Percentiles rank a stretch among this genome's conserved stretches.
These are phyloP conservation scores for Lactifluus hygrophoroides DNA, from an alignment of 768 basidiomycete genomes.

Conservation along the genomic window DNA sequence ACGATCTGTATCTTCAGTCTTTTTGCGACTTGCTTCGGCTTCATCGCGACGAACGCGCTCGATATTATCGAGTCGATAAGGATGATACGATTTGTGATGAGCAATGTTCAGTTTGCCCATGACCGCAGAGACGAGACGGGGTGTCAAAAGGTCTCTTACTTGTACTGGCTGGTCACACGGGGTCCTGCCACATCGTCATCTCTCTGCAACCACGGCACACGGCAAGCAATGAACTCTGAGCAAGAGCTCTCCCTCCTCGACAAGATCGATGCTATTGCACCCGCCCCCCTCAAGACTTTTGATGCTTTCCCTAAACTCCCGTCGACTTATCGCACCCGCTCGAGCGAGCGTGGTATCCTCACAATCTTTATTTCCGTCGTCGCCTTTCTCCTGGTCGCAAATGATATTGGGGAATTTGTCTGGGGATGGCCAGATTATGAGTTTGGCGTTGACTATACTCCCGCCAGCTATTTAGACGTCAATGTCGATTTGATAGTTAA, in stretches of 20 bases:
- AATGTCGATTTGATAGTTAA: constrained; percentile 91
- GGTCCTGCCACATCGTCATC: constrained; percentile 8
- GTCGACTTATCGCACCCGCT: constrained; percentile 29
- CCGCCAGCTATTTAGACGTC: constrained; percentile 58
- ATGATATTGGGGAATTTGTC: constrained; percentile 84
- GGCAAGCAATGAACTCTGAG: constrained; percentile 40
- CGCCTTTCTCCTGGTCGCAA: constrained; percentile 68
- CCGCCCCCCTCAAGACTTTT: constrained; percentile 27
- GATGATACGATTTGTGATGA: constrained; percentile 87
- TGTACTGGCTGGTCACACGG: not conserved
- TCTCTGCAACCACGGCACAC: constrained; percentile 22
- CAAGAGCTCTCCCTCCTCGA: constrained; percentile 19
- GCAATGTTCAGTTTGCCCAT: constrained; percentile 89
- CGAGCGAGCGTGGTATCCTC: constrained; percentile 17
- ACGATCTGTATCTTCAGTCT: constrained; percentile 61
- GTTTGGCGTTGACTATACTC: constrained; percentile 73
- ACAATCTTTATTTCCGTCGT: constrained; percentile 59
- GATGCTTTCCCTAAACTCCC: constrained; percentile 35
- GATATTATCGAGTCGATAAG: constrained; percentile 78
- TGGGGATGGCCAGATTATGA: constrained; percentile 91
- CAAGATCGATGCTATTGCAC: constrained; percentile 25
- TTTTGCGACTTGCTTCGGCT: constrained; percentile 61
- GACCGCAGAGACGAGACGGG: not conserved
- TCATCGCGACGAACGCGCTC: constrained; percentile 75
- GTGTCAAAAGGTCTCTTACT: not conserved